Percentiles rank a stretch among this genome's conserved stretches.
These are phyloP conservation scores for Trichoderma atroviride DNA, from an alignment of 2,329 filamentous ascomycete genomes.

Conservation along the genomic window DNA sequence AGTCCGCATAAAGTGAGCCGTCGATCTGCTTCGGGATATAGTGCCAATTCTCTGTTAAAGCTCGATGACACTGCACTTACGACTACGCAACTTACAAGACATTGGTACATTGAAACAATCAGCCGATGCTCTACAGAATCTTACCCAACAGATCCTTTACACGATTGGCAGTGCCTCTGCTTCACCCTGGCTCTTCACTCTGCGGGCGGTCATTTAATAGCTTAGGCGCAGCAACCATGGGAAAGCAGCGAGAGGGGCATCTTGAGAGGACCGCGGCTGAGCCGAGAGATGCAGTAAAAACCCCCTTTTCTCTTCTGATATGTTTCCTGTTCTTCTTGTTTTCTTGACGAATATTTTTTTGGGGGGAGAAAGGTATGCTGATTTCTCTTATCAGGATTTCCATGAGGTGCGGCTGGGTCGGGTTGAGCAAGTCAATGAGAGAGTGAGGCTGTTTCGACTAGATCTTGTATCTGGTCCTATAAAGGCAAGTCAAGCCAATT, in stretches of 20 bases:
- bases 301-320: background rate
- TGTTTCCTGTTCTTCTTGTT: background rate
- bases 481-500: conserved; percentile 45
- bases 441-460: conserved; percentile 69
- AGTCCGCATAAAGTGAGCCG: background rate
- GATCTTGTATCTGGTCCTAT: conserved; percentile 53
- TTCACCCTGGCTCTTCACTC: background rate
- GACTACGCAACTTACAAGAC: background rate
- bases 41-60: background rate
- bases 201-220: background rate
- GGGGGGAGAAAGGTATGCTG: background rate
- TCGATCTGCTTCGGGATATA: background rate
- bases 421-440: conserved; percentile 67
- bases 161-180: background rate
- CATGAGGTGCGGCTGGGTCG: conserved; percentile 63
- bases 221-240: background rate
- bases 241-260: conserved; percentile 8
- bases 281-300: conserved; percentile 62
- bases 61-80: background rate
- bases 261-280: conserved; percentile 63
- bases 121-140: conserved; percentile 2
- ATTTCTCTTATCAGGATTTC: conserved; percentile 46
- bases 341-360: too few species aligned
- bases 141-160: background rate
- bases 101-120: background rate